These are phyloP conservation scores for Thinopyrum obtusiflorum DNA, from an alignment of 202 grass and related monocot genomes.

Conservation along the genomic window DNA sequence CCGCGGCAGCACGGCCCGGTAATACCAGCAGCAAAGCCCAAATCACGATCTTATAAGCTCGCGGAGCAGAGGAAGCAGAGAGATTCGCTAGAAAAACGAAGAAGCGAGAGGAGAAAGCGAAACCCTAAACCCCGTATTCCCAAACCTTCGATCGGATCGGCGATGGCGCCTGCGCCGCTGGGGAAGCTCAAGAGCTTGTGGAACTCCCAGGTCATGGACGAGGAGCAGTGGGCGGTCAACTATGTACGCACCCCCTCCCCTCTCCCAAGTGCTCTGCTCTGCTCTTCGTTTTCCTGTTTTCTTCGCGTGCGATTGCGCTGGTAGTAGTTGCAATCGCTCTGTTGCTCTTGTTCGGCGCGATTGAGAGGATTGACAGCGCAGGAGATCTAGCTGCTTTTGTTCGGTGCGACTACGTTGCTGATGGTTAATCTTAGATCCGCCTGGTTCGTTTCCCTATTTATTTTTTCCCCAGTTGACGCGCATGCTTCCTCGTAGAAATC, in stretches of 20 bases:
- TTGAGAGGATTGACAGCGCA: not conserved
- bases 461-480: not conserved
- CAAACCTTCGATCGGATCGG: not conserved
- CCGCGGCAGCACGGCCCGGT: not conserved
- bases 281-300: not conserved
- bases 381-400: not conserved
- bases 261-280: not conserved
- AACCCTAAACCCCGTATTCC: not conserved
- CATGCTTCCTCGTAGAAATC: not conserved
- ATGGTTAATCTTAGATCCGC: not conserved
- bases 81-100: not conserved
- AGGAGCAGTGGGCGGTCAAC: constrained; percentile 55
- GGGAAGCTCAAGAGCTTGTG: constrained; percentile 44
- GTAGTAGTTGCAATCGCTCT: not conserved
- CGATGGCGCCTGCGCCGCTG: constrained; percentile 22
- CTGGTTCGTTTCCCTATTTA: not conserved
- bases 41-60: not conserved
- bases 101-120: not conserved
- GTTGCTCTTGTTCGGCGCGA: not conserved
- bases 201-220: constrained; percentile 64
- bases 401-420: not conserved
- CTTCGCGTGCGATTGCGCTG: not conserved
- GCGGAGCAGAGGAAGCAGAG: not conserved
- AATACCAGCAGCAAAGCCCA: not conserved
- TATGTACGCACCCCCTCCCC: constrained; percentile 22